phyloP scores from a whole-genome alignment of 257 asterid species.

The Plectranthus barbatus region DNA sequence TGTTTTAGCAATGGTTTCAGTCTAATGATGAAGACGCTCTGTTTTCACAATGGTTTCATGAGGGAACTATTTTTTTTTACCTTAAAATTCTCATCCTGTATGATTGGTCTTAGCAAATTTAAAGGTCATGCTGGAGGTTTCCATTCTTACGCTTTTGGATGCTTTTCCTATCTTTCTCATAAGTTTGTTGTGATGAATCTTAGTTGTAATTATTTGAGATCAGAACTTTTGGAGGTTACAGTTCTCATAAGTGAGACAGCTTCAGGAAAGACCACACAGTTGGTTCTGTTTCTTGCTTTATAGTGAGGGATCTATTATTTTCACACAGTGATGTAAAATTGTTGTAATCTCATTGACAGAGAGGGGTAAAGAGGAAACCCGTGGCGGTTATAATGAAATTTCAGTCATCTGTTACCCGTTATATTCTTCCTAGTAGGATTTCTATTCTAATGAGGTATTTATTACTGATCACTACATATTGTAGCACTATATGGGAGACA shows the following conservation, averaged over 20 bases:
- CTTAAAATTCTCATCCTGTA: too few species aligned
- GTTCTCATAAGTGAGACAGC: slow-evolving; percentile 90
- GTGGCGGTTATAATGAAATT: slow-evolving; percentile 47
- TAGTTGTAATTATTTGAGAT: background rate
- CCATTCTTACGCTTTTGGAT: background rate
- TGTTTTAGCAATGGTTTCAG: too few species aligned
- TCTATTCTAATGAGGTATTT: slow-evolving; percentile 50
- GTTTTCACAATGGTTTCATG: too few species aligned
- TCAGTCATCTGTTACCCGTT: slow-evolving; percentile 45
- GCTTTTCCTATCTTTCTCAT: background rate
- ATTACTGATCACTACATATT: slow-evolving; percentile 86
- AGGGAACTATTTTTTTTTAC: too few species aligned
- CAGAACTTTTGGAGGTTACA: slow-evolving; percentile 43
- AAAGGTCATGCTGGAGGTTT: background rate
- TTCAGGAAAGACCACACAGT: slow-evolving; percentile 93
- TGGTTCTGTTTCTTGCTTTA: slow-evolving; percentile 79
- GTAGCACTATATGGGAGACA: slow-evolving; percentile 77
- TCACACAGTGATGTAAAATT: slow-evolving; percentile 95
- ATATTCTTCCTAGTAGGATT: slow-evolving; percentile 44
- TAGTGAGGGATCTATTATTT: slow-evolving; percentile 47
- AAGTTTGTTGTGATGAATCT: background rate
- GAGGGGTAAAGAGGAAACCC: slow-evolving; percentile 76
- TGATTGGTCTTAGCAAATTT: too few species aligned
- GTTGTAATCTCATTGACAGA: slow-evolving; percentile 71
- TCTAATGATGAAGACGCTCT: too few species aligned